Evolutionary conservation across 345 rosid species (phyloP).

Genomic region (Garcia nutans): DNA sequence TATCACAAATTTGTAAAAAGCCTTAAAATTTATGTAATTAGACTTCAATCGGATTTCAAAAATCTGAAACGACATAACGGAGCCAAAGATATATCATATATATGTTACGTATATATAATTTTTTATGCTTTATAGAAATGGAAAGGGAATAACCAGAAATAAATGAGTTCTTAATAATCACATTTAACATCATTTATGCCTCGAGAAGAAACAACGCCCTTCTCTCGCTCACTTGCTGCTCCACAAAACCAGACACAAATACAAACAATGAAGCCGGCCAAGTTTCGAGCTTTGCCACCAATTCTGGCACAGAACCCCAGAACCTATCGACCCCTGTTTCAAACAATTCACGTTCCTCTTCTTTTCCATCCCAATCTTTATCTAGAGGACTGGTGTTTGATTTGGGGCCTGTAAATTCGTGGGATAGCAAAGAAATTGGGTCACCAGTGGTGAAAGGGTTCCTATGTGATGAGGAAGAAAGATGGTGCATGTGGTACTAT

Average conservation of each 20-base stretch:
- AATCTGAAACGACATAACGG: no score
- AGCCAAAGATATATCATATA: no score
- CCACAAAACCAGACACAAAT: slow-evolving; percentile 40
- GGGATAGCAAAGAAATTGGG: slow-evolving; percentile 73
- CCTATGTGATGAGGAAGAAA: slow-evolving; percentile 74
- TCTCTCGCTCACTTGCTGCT: slow-evolving; percentile 48
- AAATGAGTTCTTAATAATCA: not conserved
- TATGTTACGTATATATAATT: no score
- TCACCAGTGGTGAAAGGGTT: slow-evolving; percentile 87
- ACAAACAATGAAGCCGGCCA: slow-evolving; percentile 31
- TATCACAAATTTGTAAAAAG: no score
- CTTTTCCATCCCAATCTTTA: slow-evolving; percentile 9
- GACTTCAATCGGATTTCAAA: no score
- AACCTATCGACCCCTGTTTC: slow-evolving; percentile 16
- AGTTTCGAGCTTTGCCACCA: slow-evolving; percentile 22
- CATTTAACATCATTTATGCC: slow-evolving; percentile 6
- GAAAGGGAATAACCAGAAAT: not conserved
- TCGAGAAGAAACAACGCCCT: slow-evolving; percentile 21
- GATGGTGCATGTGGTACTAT: slow-evolving; percentile 91
- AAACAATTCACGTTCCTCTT: slow-evolving; percentile 19
- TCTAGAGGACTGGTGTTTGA: slow-evolving; percentile 60
- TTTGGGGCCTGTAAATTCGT: slow-evolving; percentile 48
- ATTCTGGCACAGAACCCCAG: slow-evolving; percentile 9
- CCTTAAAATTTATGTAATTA: no score
- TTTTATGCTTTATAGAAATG: no score